A percentile compares a stretch with the other conserved stretches of the same genome.
phyloP scores from a whole-genome alignment of 75 land plant genomes.

The Picea sitchensis region DNA sequence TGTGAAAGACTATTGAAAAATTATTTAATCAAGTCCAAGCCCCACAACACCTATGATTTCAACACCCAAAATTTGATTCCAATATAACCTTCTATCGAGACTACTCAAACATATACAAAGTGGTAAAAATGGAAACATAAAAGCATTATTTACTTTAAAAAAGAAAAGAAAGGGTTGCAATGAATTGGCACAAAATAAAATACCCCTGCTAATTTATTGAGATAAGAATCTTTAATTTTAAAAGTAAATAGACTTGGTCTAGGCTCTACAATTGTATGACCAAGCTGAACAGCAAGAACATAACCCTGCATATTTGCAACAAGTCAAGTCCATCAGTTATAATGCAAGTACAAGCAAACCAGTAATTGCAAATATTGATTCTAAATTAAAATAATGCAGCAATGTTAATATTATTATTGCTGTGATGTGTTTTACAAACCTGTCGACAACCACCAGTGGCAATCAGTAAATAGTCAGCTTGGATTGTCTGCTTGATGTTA shows the following conservation, averaged over 20 bases:
- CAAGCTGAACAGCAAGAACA: constrained; percentile 68
- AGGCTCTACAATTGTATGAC: constrained; percentile 83
- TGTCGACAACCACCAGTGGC: constrained; percentile 85
- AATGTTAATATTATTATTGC: no score
- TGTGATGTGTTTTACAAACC: constrained; percentile 30
- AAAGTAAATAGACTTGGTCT: constrained; percentile 94
- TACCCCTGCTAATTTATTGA: constrained; percentile 85
- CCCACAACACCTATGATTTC: no score
- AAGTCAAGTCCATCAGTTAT: background rate
- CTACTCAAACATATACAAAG: no score
- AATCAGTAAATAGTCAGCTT: constrained; percentile 76
- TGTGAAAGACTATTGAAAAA: no score
- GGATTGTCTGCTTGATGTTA: constrained; percentile 29
- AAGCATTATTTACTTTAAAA: no score
- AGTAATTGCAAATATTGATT: background rate
- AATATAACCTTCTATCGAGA: no score
- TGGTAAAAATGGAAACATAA: no score
- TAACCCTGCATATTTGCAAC: constrained; percentile 54
- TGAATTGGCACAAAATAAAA: no score
- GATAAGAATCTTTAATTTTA: constrained; percentile 65
- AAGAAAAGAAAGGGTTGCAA: no score
- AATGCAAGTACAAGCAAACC: background rate
- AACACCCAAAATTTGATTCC: no score
- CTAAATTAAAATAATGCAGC: constrained; percentile 4
- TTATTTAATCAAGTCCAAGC: no score